phyloP scores from a whole-genome alignment of 2,329 filamentous ascomycete genomes.

The Davidsoniella neocaledoniae region DNA sequence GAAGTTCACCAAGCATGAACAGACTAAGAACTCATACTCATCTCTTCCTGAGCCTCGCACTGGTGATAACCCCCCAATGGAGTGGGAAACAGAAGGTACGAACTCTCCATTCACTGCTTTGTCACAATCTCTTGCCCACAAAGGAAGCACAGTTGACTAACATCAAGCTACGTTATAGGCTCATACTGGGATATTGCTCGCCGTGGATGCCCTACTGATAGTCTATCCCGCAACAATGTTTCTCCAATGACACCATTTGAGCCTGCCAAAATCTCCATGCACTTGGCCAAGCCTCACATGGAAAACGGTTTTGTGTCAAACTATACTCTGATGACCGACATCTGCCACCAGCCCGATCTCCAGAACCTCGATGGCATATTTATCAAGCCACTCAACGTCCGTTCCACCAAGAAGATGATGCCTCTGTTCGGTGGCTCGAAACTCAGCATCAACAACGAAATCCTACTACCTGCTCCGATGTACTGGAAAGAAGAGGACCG shows the following conservation, averaged over 20 bases:
- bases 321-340: slow-evolving; percentile 40
- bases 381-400: slow-evolving; percentile 40
- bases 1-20: slow-evolving; percentile 25
- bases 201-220: slow-evolving; percentile 45
- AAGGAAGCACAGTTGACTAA: not conserved
- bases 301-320: slow-evolving; percentile 44
- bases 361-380: slow-evolving; percentile 48
- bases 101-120: not conserved
- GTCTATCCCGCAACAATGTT: slow-evolving; percentile 35
- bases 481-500: slow-evolving; percentile 48
- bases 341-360: slow-evolving; percentile 50
- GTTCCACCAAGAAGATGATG: slow-evolving; percentile 39
- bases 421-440: slow-evolving; percentile 56
- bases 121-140: not conserved
- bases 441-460: slow-evolving; percentile 51
- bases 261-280: slow-evolving; percentile 28
- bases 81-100: slow-evolving; percentile 35
- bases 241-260: slow-evolving; percentile 27
- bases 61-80: slow-evolving; percentile 21
- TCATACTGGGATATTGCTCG: slow-evolving; percentile 41
- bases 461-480: slow-evolving; percentile 51
- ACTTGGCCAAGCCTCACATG: slow-evolving; percentile 31
- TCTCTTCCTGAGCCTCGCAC: slow-evolving; percentile 22
- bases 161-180: slow-evolving; percentile 18
- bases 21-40: slow-evolving; percentile 28